Evolutionary conservation across 495 filamentous ascomycete genomes (phyloP).

Genomic region (Podospora pseudopauciseta): DNA sequence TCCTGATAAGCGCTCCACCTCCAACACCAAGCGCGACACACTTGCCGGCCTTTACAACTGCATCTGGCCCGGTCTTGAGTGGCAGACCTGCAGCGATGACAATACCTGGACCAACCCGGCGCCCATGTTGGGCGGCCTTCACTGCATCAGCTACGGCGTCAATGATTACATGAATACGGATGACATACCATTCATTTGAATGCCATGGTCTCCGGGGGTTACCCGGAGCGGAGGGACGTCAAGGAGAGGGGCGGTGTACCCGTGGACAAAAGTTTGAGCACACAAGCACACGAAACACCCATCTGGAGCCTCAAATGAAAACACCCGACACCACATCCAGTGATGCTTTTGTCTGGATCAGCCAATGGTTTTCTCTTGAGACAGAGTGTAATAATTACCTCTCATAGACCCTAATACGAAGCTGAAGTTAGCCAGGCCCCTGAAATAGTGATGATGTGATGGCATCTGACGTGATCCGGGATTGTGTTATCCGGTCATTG

Average conservation of each 20-base stretch:
- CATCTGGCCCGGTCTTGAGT: neutral
- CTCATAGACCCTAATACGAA: neutral
- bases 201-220: neutral
- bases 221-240: neutral
- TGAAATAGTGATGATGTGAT: neutral
- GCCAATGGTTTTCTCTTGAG: neutral
- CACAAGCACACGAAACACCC: neutral
- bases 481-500: too few relatives aligned
- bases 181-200: neutral
- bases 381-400: neutral
- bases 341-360: neutral
- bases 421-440: neutral
- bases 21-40: neutral
- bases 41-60: neutral
- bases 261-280: neutral
- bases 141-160: neutral
- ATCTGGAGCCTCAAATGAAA: neutral
- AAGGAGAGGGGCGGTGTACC: neutral
- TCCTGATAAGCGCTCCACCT: neutral
- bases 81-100: neutral
- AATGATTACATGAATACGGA: neutral
- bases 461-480: too few relatives aligned
- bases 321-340: too few relatives aligned
- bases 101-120: neutral
- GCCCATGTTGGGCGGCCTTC: neutral